These are phyloP conservation scores for Hypoxylon fragiforme DNA, from an alignment of 495 filamentous ascomycete species.

Conservation along the genomic window DNA sequence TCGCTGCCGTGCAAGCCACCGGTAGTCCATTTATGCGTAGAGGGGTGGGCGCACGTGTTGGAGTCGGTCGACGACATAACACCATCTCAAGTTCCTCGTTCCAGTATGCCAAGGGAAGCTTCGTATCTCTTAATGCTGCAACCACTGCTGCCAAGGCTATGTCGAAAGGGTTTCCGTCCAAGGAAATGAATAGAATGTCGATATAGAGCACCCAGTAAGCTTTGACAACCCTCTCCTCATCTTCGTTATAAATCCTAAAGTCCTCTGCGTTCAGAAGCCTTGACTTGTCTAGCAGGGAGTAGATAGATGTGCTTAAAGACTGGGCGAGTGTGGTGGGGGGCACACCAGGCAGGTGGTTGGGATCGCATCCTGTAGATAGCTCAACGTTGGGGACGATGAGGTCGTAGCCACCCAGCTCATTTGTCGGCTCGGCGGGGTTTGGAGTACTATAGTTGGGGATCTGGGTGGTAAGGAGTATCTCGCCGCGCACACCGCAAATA, in stretches of 20 bases:
- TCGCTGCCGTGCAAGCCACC: constrained; percentile 69
- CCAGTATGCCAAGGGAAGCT: constrained; percentile 81
- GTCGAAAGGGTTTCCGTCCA: constrained; percentile 90
- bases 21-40: constrained; percentile 64
- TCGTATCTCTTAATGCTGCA: constrained; percentile 78
- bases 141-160: constrained; percentile 83
- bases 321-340: constrained; percentile 82
- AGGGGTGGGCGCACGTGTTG: constrained; percentile 46
- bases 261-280: constrained; percentile 63
- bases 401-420: constrained; percentile 58
- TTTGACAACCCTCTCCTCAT: constrained; percentile 59
- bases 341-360: constrained; percentile 78
- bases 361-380: constrained; percentile 83
- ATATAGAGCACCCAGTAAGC: constrained; percentile 95
- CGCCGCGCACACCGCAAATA: constrained; percentile 86
- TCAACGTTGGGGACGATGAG: constrained; percentile 93
- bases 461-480: constrained; percentile 72
- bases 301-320: constrained; percentile 74
- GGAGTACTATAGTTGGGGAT: constrained; percentile 65
- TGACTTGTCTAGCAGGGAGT: constrained; percentile 70
- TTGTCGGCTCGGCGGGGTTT: constrained; percentile 17
- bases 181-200: constrained; percentile 83
- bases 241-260: constrained; percentile 62
- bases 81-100: constrained; percentile 79
- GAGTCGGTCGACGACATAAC: constrained; percentile 64